Conservation (phyloP, 1,284 basidiomycete genomes). For the Microbotryum intermedium region DNA sequence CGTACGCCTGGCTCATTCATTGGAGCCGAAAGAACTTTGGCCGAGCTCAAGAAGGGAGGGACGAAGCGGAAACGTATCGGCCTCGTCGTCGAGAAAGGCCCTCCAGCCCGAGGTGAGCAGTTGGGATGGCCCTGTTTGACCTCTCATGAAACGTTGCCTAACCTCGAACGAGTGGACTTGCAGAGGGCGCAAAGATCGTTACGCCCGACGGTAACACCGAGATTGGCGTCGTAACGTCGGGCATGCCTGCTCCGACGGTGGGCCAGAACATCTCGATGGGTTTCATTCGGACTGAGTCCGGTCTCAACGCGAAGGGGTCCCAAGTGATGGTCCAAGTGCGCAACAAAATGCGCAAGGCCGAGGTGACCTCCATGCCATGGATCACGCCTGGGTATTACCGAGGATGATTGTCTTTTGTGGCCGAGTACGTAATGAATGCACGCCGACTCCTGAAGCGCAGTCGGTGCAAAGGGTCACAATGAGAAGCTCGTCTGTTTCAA, state of each 20-base stretch:
- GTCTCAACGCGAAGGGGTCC: slow-evolving; percentile 85
- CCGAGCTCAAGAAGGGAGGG: slow-evolving; percentile 66
- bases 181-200: slow-evolving; percentile 74
- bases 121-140: slow-evolving; percentile 33
- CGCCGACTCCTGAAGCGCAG: too few relatives aligned
- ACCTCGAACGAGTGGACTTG: not conserved
- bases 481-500: too few relatives aligned
- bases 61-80: slow-evolving; percentile 74
- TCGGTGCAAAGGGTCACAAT: too few relatives aligned
- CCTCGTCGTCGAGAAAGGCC: slow-evolving; percentile 63
- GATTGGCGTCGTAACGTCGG: slow-evolving; percentile 76
- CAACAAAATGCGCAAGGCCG: slow-evolving; percentile 57
- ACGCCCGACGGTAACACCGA: slow-evolving; percentile 49
- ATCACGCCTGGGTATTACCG: slow-evolving; percentile 66
- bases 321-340: slow-evolving; percentile 69
- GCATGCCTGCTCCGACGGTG: slow-evolving; percentile 87
- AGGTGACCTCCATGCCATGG: slow-evolving; percentile 65
- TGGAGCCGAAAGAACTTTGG: slow-evolving; percentile 67
- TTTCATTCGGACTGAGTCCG: slow-evolving; percentile 58
- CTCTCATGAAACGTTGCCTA: too few relatives aligned
- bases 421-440: too few relatives aligned
- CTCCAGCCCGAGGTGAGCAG: slow-evolving; percentile 58
- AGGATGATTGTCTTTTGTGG: slow-evolving; percentile 25
- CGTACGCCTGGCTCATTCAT: slow-evolving; percentile 61
- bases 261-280: slow-evolving; percentile 95